Evolutionary conservation across 495 filamentous ascomycete genomes (phyloP).

Genomic region (Penicillium malachiteum): DNA sequence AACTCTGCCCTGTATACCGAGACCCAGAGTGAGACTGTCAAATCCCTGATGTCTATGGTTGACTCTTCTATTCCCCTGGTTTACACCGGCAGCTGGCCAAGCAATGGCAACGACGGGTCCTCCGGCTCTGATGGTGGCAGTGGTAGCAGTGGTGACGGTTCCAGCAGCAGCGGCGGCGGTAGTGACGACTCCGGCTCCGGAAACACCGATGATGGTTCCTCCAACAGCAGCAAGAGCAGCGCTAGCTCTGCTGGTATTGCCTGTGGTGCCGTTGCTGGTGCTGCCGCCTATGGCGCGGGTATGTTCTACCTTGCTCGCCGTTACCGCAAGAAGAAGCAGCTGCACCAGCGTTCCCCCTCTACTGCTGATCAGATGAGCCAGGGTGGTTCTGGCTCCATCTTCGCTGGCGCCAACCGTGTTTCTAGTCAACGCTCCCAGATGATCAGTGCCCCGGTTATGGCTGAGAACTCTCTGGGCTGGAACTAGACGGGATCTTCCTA

Average conservation of each 20-base stretch:
- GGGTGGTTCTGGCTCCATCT: conserved; percentile 34
- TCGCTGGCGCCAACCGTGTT: conserved; percentile 41
- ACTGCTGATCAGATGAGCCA: conserved; percentile 52
- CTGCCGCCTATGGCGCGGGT: conserved; percentile 91
- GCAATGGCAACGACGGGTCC: conserved; percentile 26
- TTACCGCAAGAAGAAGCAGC: conserved; percentile 83
- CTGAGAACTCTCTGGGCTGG: conserved; percentile 98
- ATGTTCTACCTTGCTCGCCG: conserved; percentile 95
- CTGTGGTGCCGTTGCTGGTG: conserved; percentile 72
- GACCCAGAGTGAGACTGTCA: conserved; percentile 46
- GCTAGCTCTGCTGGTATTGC: conserved; percentile 84
- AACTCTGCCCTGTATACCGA: conserved; percentile 72
- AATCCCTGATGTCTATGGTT: conserved; percentile 73
- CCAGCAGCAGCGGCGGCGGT: conserved; percentile 18
- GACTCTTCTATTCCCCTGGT: conserved; percentile 79
- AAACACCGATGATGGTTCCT: conserved; percentile 44
- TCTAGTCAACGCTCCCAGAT: conserved; percentile 68
- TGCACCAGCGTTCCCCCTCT: conserved; percentile 73
- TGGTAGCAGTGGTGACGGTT: conserved; percentile 11
- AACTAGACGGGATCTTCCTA: conserved; percentile 58
- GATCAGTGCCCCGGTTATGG: conserved; percentile 85
- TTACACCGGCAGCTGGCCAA: conserved; percentile 51
- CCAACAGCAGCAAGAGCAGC: conserved; percentile 51
- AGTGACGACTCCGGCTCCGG: conserved; percentile 19
- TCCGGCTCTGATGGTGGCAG: conserved; percentile 13